Evolutionary conservation across 2,329 filamentous ascomycete species (phyloP).

Genomic region (Lachnellula suecica): DNA sequence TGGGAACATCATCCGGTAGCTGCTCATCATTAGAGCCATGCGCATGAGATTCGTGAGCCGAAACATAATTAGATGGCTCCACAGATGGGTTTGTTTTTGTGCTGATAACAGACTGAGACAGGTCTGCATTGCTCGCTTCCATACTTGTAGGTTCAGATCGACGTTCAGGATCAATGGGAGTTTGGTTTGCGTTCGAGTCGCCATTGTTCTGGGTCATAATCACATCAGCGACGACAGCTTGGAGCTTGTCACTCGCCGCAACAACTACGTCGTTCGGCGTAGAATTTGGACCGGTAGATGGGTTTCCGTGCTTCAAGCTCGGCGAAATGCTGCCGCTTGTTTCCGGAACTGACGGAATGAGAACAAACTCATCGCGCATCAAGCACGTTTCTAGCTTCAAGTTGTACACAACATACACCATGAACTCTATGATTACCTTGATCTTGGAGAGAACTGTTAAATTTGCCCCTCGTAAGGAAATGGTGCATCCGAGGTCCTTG

Average conservation of each 20-base stretch:
- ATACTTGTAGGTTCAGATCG: constrained; percentile 1
- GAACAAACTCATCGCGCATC: constrained; percentile 88
- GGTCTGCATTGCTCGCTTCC: constrained; percentile 11
- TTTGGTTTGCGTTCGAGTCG: background rate
- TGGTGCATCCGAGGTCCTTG: constrained; percentile 89
- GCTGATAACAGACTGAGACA: constrained; percentile 7
- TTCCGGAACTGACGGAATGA: constrained; percentile 67
- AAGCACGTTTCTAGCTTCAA: constrained; percentile 92
- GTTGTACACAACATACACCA: constrained; percentile 99
- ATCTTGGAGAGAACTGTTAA: constrained; percentile 71
- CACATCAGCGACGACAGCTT: constrained; percentile 18
- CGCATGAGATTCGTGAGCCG: constrained; percentile 37
- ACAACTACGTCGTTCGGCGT: constrained; percentile 16
- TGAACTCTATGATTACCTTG: constrained; percentile 95
- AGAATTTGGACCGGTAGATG: constrained; percentile 6
- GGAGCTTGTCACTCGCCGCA: constrained; percentile 27
- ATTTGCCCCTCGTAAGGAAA: constrained; percentile 81
- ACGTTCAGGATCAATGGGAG: background rate
- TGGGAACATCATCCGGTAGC: constrained; percentile 75
- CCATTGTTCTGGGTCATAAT: background rate
- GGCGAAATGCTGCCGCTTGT: constrained; percentile 42
- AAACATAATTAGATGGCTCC: constrained; percentile 26
- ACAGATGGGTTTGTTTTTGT: constrained; percentile 6
- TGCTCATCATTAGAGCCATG: constrained; percentile 48
- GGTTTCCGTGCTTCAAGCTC: constrained; percentile 24